A percentile compares a stretch with the other conserved stretches of the same genome.
These are phyloP conservation scores for Yamadazyma songkhlaensis DNA, from an alignment of 1,139 yeast species.

Conservation along the genomic window DNA sequence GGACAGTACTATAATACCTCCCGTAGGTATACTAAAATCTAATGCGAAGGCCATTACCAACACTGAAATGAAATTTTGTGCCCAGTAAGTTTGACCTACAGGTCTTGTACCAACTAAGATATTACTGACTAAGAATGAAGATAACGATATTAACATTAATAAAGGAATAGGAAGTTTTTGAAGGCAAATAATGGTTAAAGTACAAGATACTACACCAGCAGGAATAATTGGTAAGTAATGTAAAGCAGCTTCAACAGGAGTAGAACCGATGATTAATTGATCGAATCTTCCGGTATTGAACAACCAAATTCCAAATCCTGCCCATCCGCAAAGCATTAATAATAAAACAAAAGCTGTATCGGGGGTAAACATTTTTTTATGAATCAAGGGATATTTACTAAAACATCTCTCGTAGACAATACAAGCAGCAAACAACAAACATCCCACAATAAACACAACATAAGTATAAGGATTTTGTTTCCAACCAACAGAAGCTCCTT, in stretches of 20 bases:
- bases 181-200: neutral
- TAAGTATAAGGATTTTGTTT: constrained; percentile 39
- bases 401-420: constrained; percentile 31
- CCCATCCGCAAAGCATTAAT: constrained; percentile 54
- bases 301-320: constrained; percentile 56
- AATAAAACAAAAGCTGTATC: constrained; percentile 42
- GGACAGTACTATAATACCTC: neutral
- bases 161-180: constrained; percentile 1
- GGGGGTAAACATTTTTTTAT: neutral
- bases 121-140: constrained; percentile 10
- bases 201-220: constrained; percentile 2
- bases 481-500: constrained; percentile 61
- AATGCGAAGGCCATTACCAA: constrained; percentile 55
- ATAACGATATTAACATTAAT: neutral
- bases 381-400: constrained; percentile 20
- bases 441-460: constrained; percentile 45
- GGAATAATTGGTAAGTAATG: constrained; percentile 29
- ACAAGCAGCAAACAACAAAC: constrained; percentile 23
- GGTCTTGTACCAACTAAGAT: constrained; percentile 15
- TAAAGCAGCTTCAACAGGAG: constrained; percentile 36
- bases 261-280: constrained; percentile 23
- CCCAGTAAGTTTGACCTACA: constrained; percentile 15
- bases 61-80: constrained; percentile 45
- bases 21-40: constrained; percentile 45
- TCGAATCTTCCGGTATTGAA: constrained; percentile 41